Evolutionary conservation across 1,284 basidiomycete genomes (phyloP), one percentile per base, ranked within the genome.

Genomic region (Ceratobasidium sp.): DNA sequence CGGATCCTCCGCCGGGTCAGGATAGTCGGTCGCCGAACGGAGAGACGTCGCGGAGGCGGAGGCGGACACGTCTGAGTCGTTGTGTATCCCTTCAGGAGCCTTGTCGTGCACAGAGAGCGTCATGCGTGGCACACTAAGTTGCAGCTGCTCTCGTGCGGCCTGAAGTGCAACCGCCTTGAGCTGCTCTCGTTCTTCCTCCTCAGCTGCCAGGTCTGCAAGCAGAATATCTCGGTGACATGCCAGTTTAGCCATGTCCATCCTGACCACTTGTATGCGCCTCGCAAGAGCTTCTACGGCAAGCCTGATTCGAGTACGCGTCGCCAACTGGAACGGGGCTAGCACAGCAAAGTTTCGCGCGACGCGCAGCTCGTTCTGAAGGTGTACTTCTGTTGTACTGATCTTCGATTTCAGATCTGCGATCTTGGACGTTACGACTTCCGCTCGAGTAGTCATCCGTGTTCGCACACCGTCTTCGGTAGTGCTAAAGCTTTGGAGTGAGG

Each of bases 311-410:
- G 95, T 94, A 63, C 95, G 91, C 1, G 96, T 97, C 5, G 92
- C 87, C 72, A 90, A 90, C 83, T 94, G 94, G 84, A 98, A 97
- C 1, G 97, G 96, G 9, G 95, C 94, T 66, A 98, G 87, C 69
- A 94, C 90, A 1, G 92, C 92, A n/a, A 98, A 88, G 82, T 97
- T 97, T 58, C 93, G 91, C 23, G 94, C 91, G 55, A 93, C 86
- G 39, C 93, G 91, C 83, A 97, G 86, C 81, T 94, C 90, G 15
- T 89, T 86, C 66, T 93, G 90, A n/a, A 98, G 90, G 78, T 91
- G 89, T 0, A 87, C 83, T 81, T 92, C 91, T n/a, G 89, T 86
- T 0, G 87, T 84, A 18, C 86, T 84, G 69, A 95, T 90, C 78
- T 88, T 89, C 15, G 85, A 84, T 64, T 95, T 91, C 70, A 97